A percentile compares a stretch with the other conserved stretches of the same genome.
Conservation (phyloP, 352 stramenopile species). For the Globisporangium recalcitrans region DNA sequence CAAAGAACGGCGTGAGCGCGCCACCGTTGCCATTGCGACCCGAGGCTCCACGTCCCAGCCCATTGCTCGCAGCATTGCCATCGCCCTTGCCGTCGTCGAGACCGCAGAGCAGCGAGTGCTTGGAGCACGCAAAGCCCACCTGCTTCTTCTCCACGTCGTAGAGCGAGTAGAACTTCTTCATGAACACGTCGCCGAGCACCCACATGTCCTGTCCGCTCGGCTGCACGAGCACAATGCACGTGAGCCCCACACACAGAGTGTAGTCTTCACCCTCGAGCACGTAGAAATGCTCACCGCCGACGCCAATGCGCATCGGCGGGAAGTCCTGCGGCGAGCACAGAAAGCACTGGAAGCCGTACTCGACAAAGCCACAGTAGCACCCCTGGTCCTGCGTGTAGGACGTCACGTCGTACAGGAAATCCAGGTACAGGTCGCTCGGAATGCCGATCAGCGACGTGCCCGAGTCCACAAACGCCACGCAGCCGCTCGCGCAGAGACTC, state of each 20-base stretch:
- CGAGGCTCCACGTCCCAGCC: not conserved
- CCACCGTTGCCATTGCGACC: not conserved
- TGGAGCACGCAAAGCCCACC: slow-evolving; percentile 77
- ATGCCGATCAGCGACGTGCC: slow-evolving; percentile 95
- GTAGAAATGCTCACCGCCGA: slow-evolving; percentile 63
- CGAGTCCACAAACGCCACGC: slow-evolving; percentile 95
- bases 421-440: slow-evolving; percentile 73
- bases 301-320: slow-evolving; percentile 52
- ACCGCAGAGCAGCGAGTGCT: slow-evolving; percentile 43
- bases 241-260: slow-evolving; percentile 72
- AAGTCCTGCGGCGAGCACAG: slow-evolving; percentile 62
- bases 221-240: slow-evolving; percentile 72
- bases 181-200: slow-evolving; percentile 97
- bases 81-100: slow-evolving; percentile 16
- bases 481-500: slow-evolving; percentile 49
- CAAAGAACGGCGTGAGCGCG: slow-evolving; percentile 34
- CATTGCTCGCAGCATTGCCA: not conserved
- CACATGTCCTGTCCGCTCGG: slow-evolving; percentile 87
- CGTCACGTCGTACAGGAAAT: slow-evolving; percentile 66
- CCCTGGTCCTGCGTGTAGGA: slow-evolving; percentile 53
- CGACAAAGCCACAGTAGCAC: slow-evolving; percentile 74
- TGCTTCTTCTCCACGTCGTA: slow-evolving; percentile 88
- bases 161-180: slow-evolving; percentile 94
- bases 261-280: slow-evolving; percentile 64
- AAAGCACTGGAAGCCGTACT: slow-evolving; percentile 84